phyloP scores from a whole-genome alignment of 495 filamentous ascomycete genomes.

The Melanomma pulvis-pyrius region DNA sequence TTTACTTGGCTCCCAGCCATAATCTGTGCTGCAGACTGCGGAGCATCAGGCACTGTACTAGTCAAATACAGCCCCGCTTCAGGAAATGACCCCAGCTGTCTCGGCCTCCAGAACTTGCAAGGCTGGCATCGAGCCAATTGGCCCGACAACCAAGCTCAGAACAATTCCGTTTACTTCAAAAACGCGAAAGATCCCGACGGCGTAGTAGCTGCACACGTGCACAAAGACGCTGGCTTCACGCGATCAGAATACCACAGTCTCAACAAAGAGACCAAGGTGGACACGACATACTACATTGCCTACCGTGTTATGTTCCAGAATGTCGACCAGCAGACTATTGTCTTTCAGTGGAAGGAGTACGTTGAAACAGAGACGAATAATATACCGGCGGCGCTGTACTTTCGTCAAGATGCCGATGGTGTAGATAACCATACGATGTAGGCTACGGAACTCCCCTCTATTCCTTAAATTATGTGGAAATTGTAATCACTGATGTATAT shows the following conservation, averaged over 20 bases:
- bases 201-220: constrained; percentile 1
- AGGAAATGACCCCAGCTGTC: neutral
- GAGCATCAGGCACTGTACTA: neutral
- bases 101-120: neutral
- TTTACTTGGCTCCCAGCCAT: neutral
- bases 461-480: neutral
- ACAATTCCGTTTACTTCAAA: constrained; percentile 3
- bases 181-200: constrained; percentile 6
- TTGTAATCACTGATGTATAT: neutral
- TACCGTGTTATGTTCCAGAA: constrained; percentile 2
- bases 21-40: neutral
- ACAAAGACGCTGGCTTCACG: neutral
- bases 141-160: constrained; percentile 4
- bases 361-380: neutral
- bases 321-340: neutral
- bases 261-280: neutral
- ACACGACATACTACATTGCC: constrained; percentile 10
- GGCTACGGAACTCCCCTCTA: too few relatives aligned
- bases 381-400: neutral
- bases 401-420: neutral
- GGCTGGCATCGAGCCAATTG: neutral
- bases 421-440: constrained; percentile 1
- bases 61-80: constrained; percentile 2
- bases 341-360: constrained; percentile 1
- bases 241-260: constrained; percentile 5